Base-by-base conservation (phyloP, 2,329 filamentous ascomycete species). In the Diaporthe batatas region DNA sequence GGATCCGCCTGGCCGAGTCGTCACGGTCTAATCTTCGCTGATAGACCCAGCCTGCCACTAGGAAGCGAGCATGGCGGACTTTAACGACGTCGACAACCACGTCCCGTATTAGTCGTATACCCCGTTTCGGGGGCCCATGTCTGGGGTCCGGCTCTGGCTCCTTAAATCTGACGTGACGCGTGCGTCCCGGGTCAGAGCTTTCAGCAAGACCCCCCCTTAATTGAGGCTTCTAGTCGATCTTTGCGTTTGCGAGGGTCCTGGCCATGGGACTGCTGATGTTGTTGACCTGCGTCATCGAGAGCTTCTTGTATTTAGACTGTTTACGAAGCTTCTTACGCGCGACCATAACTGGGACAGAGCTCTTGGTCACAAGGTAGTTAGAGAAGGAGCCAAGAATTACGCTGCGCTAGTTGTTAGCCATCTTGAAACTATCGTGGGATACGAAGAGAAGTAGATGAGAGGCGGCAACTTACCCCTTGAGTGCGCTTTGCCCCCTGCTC, bases 301-400 rank as follows among this genome's bases (percentile, higher is more conserved):
- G 88, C 74, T 90, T 90, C 82, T 92, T 93, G 81, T 93, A 93
- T 81, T 96, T 95, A 81, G 90, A 92, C 83, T 97, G 93, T 82
- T 98, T 98, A 64, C 93, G 89, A 55, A 98, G 87, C 72, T 94
- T 92, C 86, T 97, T 98, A 73, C 96, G 88, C 10, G 96, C 96
- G 47, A 98, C 96, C 96, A 99, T 99, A 74, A 99, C 96, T 0
- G 96, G 96, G 21, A 97, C 95, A 2, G 94, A 97, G 75, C 94
- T 97, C 84, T 98, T 98, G 49, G 95, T 97, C 42, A 99, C 95
- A 10, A 99, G 88, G 79, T 99, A 99, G 81, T 98, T 98, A 74
- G 94, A 97, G 83, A 99, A 98, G 0, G 95, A 98, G 34, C 96
- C 96, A 39, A 99, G 88, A 74, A 99, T 92, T 29, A 98, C 96